phyloP scores from a whole-genome alignment of 2,329 filamentous ascomycete genomes.

The Cryphonectria parasitica region DNA sequence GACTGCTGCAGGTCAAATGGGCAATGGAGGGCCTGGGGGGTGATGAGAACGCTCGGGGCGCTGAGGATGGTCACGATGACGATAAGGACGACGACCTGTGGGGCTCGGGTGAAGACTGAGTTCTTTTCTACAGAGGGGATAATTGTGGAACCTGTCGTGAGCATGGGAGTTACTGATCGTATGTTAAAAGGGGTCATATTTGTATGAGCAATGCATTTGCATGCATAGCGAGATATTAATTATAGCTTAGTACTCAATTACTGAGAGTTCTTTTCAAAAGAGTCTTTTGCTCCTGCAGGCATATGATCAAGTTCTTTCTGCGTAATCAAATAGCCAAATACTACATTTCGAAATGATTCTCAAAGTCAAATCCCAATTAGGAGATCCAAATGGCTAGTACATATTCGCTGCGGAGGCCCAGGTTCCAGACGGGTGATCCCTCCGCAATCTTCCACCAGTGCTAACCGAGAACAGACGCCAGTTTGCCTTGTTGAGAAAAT shows the following conservation, averaged over 20 bases:
- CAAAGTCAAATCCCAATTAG: no score
- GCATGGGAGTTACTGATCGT: no score
- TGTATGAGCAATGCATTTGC: not conserved
- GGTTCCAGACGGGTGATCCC: not conserved
- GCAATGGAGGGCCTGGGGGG: not conserved
- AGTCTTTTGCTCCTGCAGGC: no score
- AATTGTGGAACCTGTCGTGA: not conserved
- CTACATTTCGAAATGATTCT: no score
- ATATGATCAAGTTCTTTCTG: no score
- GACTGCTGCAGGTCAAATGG: not conserved
- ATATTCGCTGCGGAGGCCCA: conserved; percentile 2
- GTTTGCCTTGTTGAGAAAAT: not conserved
- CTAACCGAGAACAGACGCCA: not conserved
- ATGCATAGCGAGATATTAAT: no score
- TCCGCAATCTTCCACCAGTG: conserved; percentile 10
- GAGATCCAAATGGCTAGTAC: conserved; percentile 2
- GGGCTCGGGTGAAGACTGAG: not conserved
- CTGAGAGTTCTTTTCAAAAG: no score
- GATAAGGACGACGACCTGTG: not conserved
- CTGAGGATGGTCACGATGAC: not conserved
- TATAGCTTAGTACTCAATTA: no score
- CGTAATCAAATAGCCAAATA: no score
- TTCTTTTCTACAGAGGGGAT: not conserved
- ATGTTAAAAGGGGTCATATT: no score
- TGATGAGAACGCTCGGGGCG: not conserved